Conservation (phyloP, 2,329 filamentous ascomycete species). For the Nakataea oryzae region DNA sequence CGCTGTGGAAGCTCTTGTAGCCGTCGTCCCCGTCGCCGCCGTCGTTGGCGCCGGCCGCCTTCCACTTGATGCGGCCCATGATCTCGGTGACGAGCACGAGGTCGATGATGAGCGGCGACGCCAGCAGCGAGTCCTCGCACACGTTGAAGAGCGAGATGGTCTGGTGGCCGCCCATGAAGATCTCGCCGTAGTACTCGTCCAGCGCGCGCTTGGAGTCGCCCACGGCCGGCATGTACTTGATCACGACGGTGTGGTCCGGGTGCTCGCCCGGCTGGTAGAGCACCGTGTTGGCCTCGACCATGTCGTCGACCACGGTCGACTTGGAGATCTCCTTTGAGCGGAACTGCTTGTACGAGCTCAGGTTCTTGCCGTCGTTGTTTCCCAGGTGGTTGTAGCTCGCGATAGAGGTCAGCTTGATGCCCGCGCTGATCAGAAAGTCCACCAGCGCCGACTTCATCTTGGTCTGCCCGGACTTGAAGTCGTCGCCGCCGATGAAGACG, state of each 20-base stretch:
- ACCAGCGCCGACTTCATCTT: constrained; percentile 99
- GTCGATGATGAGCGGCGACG: constrained; percentile 94
- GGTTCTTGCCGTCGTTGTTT: constrained; percentile 98
- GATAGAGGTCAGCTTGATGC: constrained; percentile 97
- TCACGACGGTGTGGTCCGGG: constrained; percentile 95
- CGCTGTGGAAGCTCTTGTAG: constrained; percentile 92
- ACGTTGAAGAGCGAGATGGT: constrained; percentile 98
- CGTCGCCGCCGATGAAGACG: constrained; percentile 91
- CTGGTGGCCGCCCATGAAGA: constrained; percentile 97
- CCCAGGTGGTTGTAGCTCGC: constrained; percentile 98
- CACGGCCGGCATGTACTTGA: constrained; percentile 99
- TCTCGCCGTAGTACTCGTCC: constrained; percentile 98
- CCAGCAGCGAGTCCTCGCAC: constrained; percentile 94
- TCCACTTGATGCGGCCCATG: constrained; percentile 98
- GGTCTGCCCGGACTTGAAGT: constrained; percentile 99
- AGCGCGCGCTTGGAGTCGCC: constrained; percentile 98
- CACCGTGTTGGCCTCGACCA: constrained; percentile 91
- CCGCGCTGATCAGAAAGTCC: constrained; percentile 96
- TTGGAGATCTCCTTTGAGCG: constrained; percentile 99
- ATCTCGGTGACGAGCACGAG: constrained; percentile 88
- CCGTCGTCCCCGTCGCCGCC: constrained; percentile 46
- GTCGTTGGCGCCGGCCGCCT: constrained; percentile 42
- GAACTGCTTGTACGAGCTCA: constrained; percentile 96
- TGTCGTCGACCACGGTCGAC: constrained; percentile 98
- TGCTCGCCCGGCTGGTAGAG: constrained; percentile 90